Percentiles rank a stretch among this genome's conserved stretches.
These are phyloP conservation scores for Eimeria praecox DNA, from an alignment of 169 alveolate species.

Conservation along the genomic window DNA sequence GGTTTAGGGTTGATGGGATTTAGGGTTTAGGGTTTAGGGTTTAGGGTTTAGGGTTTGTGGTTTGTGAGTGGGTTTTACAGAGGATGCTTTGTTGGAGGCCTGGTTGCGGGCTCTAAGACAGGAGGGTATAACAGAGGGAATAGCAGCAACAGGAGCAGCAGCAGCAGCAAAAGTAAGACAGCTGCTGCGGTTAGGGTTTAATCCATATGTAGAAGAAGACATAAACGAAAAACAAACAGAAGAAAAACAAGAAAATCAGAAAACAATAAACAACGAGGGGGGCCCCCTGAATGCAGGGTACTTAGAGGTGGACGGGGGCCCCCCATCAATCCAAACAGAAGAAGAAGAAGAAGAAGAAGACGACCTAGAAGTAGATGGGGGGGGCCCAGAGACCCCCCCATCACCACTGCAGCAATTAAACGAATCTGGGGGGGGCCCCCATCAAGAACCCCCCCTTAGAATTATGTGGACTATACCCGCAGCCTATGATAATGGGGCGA, in stretches of 20 bases:
- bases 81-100: not conserved
- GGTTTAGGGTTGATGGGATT: not conserved
- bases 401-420: too few species aligned
- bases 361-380: too few species aligned
- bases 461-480: not conserved
- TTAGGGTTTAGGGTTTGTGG: conserved; percentile 25
- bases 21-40: conserved; percentile 20
- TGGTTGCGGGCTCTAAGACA: not conserved
- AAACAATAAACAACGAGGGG: not conserved
- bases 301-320: too few species aligned
- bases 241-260: not conserved
- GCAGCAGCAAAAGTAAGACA: conserved; percentile 6
- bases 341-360: too few species aligned
- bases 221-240: not conserved
- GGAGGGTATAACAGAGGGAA: not conserved
- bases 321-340: too few species aligned
- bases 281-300: not conserved
- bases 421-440: not conserved
- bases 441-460: not conserved
- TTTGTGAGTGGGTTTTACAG: not conserved
- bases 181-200: conserved; percentile 40
- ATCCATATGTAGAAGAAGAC: not conserved
- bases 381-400: too few species aligned
- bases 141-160: conserved; percentile 7
- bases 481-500: not conserved